Evolutionary conservation across 2,329 filamentous ascomycete species (phyloP).

Genomic region (Sarocladium strictum): DNA sequence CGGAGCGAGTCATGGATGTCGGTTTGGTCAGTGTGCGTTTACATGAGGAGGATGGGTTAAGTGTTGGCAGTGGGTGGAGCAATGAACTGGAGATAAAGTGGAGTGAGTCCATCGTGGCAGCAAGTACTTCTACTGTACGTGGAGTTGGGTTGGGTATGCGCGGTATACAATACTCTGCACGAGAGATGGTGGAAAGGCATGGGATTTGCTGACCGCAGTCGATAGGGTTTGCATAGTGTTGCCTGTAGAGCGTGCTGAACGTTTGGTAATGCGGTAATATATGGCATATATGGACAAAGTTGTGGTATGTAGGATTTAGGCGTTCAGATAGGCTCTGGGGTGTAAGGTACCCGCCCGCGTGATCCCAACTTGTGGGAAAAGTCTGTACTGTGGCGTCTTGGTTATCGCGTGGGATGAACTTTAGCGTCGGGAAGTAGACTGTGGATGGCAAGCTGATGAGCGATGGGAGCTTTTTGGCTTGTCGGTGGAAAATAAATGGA

Average conservation of each 20-base stretch:
- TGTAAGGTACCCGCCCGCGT: background rate
- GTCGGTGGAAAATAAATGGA: no score
- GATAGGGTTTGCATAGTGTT: background rate
- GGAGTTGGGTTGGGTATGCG: background rate
- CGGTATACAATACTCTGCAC: background rate
- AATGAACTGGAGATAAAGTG: background rate
- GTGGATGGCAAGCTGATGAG: background rate
- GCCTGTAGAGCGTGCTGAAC: no score
- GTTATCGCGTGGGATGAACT: background rate
- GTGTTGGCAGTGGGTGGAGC: background rate
- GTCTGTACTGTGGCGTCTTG: background rate
- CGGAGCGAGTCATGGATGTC: background rate
- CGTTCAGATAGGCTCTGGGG: background rate
- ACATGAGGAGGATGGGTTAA: no score
- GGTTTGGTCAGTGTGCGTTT: no score
- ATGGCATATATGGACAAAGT: no score
- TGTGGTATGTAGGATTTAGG: background rate
- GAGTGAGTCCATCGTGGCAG: no score
- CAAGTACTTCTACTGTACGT: no score
- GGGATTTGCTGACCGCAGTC: background rate
- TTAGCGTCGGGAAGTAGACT: background rate
- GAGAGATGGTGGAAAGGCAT: background rate
- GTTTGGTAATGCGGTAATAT: no score
- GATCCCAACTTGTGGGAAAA: background rate
- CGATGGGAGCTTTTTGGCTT: background rate